Conservation (phyloP, 805 yeast genomes). For the Saccharomyces kudriavzevii region DNA sequence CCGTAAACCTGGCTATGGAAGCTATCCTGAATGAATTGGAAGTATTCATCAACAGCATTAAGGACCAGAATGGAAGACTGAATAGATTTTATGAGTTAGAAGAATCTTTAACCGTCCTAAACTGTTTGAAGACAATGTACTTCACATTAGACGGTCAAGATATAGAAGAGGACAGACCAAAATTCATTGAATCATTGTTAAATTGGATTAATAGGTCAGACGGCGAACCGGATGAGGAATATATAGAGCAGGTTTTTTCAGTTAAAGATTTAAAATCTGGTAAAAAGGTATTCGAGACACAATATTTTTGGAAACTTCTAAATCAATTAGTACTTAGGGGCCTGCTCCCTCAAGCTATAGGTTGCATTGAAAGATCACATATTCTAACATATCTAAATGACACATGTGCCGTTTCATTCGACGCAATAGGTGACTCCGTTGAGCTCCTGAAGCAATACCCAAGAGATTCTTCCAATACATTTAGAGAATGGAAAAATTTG, state of each 20-base stretch:
- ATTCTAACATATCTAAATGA: conserved; percentile 12
- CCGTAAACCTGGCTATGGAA: conserved; percentile 32
- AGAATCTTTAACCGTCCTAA: conserved; percentile 45
- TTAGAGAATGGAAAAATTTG: conserved; percentile 34
- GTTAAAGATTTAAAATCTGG: conserved; percentile 35
- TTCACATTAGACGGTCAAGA: conserved; percentile 21
- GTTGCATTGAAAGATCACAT: conserved; percentile 25
- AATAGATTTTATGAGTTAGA: conserved; percentile 33
- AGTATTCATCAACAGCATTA: conserved; percentile 27
- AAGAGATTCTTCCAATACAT: conserved; percentile 22
- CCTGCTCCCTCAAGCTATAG: conserved; percentile 44
- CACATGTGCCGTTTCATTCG: conserved; percentile 18
- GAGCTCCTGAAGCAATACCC: conserved; percentile 33
- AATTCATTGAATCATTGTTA: conserved; percentile 37
- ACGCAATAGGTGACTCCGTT: conserved; percentile 29
- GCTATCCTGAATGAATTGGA: conserved; percentile 31
- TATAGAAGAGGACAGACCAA: conserved; percentile 22
- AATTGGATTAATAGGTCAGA: conserved; percentile 67
- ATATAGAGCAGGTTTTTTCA: conserved; percentile 38
- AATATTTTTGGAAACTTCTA: conserved; percentile 55
- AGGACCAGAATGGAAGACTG: conserved; percentile 22
- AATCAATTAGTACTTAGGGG: conserved; percentile 56
- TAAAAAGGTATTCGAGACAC: conserved; percentile 32
- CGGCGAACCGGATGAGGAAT: conserved; percentile 51
- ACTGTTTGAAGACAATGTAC: conserved; percentile 48